phyloP scores from a whole-genome alignment of 257 asterid genomes.

The Phtheirospermum japonicum region DNA sequence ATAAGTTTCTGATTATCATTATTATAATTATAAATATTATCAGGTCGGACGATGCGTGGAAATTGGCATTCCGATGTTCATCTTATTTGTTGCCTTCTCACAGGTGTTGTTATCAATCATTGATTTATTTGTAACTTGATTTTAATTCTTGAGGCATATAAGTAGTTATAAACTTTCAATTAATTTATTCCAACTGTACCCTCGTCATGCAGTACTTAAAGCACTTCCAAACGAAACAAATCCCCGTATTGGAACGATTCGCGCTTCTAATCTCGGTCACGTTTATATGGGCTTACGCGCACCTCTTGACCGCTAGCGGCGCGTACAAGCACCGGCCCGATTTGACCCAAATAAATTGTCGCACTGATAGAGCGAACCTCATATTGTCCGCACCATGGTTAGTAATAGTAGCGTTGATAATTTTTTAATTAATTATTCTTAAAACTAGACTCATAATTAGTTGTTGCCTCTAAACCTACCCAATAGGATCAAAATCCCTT shows the following conservation, averaged over 20 bases:
- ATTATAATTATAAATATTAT: conserved; percentile 8
- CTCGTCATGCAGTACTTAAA: conserved; percentile 63
- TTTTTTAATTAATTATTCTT: background rate
- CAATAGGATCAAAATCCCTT: conserved; percentile 87
- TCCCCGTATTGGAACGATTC: conserved; percentile 79
- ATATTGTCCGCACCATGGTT: conserved; percentile 92
- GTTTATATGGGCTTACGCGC: conserved; percentile 94
- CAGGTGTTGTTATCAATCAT: conserved; percentile 47
- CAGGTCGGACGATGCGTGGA: conserved; percentile 94
- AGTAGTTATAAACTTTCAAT: too few relatives aligned
- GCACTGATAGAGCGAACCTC: conserved; percentile 80
- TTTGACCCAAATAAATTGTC: conserved; percentile 66
- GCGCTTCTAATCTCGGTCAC: conserved; percentile 71
- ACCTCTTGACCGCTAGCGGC: conserved; percentile 93
- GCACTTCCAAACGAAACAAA: conserved; percentile 63
- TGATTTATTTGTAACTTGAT: background rate
- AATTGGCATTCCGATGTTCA: conserved; percentile 88
- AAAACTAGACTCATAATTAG: too few relatives aligned
- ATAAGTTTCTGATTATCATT: conserved; percentile 14
- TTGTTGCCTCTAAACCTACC: background rate
- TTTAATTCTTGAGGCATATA: too few relatives aligned
- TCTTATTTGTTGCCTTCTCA: conserved; percentile 81
- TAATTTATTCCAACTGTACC: background rate
- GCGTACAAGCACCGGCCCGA: conserved; percentile 85
- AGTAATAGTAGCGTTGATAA: conserved; percentile 9